Conservation (phyloP, 805 yeast species). For the Komagataella mondaviorum region DNA sequence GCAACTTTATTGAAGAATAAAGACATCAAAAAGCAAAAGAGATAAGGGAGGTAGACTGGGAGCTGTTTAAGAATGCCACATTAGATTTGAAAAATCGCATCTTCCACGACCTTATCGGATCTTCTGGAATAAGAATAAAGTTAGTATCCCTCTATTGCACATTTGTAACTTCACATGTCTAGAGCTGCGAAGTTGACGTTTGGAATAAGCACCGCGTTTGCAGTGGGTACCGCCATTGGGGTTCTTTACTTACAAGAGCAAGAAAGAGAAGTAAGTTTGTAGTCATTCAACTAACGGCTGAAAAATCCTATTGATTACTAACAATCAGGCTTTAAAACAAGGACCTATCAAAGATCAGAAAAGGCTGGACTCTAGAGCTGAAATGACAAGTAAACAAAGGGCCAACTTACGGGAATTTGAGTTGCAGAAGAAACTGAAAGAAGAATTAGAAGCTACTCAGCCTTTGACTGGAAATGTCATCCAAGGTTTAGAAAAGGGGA, state of each 20-base stretch:
- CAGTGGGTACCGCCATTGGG: slow-evolving; percentile 48
- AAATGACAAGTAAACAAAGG: slow-evolving; percentile 22
- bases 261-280: slow-evolving; percentile 42
- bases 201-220: slow-evolving; percentile 38
- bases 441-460: slow-evolving; percentile 44
- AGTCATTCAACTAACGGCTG: background rate
- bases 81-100: background rate
- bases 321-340: slow-evolving; percentile 44
- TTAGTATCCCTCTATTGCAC: background rate
- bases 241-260: slow-evolving; percentile 58
- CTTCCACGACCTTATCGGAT: background rate
- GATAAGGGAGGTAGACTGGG: background rate
- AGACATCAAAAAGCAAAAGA: background rate
- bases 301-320: background rate
- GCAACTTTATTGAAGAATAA: background rate
- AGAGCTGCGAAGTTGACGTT: slow-evolving; percentile 69
- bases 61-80: background rate
- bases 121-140: background rate
- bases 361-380: slow-evolving; percentile 35
- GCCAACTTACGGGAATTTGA: slow-evolving; percentile 57
- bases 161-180: slow-evolving; percentile 37
- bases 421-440: slow-evolving; percentile 45
- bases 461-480: slow-evolving; percentile 45
- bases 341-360: slow-evolving; percentile 77
- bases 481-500: slow-evolving; percentile 22